phyloP scores from a whole-genome alignment of 1,284 basidiomycete genomes.

The Thelephora terrestris region DNA sequence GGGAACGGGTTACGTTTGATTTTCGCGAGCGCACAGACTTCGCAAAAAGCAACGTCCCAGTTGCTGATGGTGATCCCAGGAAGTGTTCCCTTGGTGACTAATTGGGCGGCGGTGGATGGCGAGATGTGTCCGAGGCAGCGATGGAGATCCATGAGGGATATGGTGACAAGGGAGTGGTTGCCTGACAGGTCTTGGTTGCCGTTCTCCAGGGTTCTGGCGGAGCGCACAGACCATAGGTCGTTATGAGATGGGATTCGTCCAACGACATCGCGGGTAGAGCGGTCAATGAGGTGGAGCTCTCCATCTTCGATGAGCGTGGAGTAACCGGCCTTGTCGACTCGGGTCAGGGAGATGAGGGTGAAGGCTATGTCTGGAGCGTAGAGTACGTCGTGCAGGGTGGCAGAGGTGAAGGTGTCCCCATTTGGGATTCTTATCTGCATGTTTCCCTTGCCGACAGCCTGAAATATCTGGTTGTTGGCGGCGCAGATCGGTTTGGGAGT shows the following conservation, averaged over 20 bases:
- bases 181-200: background rate
- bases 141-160: too few species aligned
- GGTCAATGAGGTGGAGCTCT: constrained; percentile 18
- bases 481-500: constrained; percentile 19
- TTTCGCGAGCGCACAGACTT: constrained; percentile 16
- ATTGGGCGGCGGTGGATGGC: too few species aligned
- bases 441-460: constrained; percentile 23
- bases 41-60: too few species aligned
- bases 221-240: too few species aligned
- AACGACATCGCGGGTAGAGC: too few species aligned
- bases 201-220: background rate
- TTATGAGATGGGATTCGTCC: too few species aligned
- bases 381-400: constrained; percentile 26
- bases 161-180: background rate
- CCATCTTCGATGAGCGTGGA: constrained; percentile 18
- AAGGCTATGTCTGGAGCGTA: constrained; percentile 24
- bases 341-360: constrained; percentile 25
- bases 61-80: too few species aligned
- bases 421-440: constrained; percentile 28
- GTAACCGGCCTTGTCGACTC: constrained; percentile 24
- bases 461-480: constrained; percentile 27
- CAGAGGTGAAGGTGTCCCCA: constrained; percentile 15
- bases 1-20: constrained; percentile 13
- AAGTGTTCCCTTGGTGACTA: too few species aligned
- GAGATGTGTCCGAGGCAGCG: too few species aligned